These are phyloP conservation scores for Pezizomycotina sp. DNA, from an alignment of 2,329 filamentous ascomycete genomes.

Conservation along the genomic window DNA sequence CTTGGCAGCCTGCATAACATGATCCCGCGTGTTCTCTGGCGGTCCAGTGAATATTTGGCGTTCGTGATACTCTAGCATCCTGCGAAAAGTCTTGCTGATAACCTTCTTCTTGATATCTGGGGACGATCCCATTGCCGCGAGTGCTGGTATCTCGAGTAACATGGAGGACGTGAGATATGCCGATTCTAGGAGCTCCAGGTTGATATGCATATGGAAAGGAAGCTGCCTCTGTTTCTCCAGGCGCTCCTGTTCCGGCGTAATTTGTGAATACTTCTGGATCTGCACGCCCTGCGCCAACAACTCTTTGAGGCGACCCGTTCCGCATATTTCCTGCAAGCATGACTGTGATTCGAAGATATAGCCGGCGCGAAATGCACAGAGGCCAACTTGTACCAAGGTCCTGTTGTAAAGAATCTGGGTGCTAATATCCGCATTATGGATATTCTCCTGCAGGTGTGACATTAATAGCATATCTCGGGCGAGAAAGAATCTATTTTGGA, in stretches of 20 bases:
- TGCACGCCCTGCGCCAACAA: constrained; percentile 94
- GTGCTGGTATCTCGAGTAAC: constrained; percentile 92
- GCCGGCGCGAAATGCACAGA: constrained; percentile 93
- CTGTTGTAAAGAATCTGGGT: constrained; percentile 98
- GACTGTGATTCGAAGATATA: constrained; percentile 96
- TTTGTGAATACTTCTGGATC: constrained; percentile 91
- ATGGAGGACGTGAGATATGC: constrained; percentile 98
- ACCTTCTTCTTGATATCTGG: constrained; percentile 94
- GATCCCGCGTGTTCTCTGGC: constrained; percentile 95
- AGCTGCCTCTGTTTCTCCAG: constrained; percentile 93
- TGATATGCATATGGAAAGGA: constrained; percentile 99
- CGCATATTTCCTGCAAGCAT: constrained; percentile 93
- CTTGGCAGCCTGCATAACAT: constrained; percentile 98
- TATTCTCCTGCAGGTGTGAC: constrained; percentile 96
- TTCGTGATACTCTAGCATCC: constrained; percentile 98
- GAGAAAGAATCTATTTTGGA: constrained; percentile 96
- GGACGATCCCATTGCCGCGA: constrained; percentile 90
- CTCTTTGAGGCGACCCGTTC: constrained; percentile 94
- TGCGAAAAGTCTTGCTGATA: constrained; percentile 98
- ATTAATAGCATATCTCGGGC: constrained; percentile 98
- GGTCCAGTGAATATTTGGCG: constrained; percentile 97
- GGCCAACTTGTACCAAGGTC: constrained; percentile 89
- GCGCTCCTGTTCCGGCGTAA: constrained; percentile 93
- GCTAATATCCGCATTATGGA: constrained; percentile 87
- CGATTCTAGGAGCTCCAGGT: constrained; percentile 92